Evolutionary conservation across 768 basidiomycete genomes (phyloP).

Genomic region (Amanita thiersii): DNA sequence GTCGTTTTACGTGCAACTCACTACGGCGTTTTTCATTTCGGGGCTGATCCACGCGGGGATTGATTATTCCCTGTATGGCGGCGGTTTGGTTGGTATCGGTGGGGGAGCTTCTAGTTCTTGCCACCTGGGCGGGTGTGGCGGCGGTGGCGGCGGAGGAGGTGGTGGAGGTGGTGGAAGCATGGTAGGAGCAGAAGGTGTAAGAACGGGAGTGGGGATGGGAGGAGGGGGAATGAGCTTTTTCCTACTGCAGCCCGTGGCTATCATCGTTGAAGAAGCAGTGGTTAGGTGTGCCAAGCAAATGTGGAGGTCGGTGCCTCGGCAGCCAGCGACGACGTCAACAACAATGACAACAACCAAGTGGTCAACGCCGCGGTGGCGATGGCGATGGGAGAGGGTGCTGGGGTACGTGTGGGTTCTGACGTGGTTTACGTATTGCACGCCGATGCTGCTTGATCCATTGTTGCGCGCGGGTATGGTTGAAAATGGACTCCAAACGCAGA

Average conservation of each 20-base stretch:
- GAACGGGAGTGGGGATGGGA: slow-evolving; percentile 17
- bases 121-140: slow-evolving; percentile 1
- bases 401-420: slow-evolving; percentile 18
- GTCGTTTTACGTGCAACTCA: slow-evolving; percentile 14
- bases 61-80: slow-evolving; percentile 22
- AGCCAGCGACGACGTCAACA: too few species aligned
- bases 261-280: slow-evolving; percentile 19
- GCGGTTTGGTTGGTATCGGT: slow-evolving; percentile 8
- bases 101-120: slow-evolving; percentile 17
- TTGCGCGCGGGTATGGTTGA: slow-evolving; percentile 13
- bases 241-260: slow-evolving; percentile 23
- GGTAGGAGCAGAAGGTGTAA: slow-evolving; percentile 6
- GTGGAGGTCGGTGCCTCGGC: too few species aligned
- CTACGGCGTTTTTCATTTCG: slow-evolving; percentile 22
- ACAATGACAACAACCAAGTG: too few species aligned
- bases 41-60: slow-evolving; percentile 24
- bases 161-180: background rate
- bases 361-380: slow-evolving; percentile 3
- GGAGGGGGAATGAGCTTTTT: slow-evolving; percentile 24
- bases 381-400: slow-evolving; percentile 12
- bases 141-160: slow-evolving; percentile 1
- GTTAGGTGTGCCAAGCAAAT: slow-evolving; percentile 8
- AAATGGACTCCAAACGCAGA: slow-evolving; percentile 2
- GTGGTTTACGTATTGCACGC: slow-evolving; percentile 17
- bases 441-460: slow-evolving; percentile 18